phyloP scores from a whole-genome alignment of 495 filamentous ascomycete species.

The Hypoxylon fragiforme region DNA sequence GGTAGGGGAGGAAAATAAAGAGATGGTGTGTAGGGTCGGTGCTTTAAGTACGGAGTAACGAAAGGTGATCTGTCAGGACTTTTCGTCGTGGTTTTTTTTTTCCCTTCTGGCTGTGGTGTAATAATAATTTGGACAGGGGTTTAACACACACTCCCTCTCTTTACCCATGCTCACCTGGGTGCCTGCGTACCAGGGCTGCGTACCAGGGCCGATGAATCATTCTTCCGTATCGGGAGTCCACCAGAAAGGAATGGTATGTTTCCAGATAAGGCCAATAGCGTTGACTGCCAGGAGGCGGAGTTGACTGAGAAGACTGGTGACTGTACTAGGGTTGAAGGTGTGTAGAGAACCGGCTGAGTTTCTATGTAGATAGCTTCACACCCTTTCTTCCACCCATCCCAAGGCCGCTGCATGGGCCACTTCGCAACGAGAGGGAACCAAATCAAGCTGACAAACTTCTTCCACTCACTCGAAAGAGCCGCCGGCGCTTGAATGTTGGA shows the following conservation, averaged over 20 bases:
- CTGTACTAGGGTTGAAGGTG: conserved; percentile 30
- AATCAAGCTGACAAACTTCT: conserved; percentile 13
- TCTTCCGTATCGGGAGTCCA: conserved; percentile 26
- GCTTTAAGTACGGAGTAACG: conserved; percentile 32
- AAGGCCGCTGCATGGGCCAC: conserved; percentile 17
- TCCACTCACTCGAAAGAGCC: conserved; percentile 25
- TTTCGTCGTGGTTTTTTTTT: conserved; percentile 28
- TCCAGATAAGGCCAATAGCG: conserved; percentile 27
- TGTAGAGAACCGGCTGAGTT: background rate
- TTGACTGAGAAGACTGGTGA: conserved; percentile 32
- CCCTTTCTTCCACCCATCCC: conserved; percentile 3
- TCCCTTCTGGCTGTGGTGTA: conserved; percentile 25
- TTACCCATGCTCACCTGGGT: conserved; percentile 24
- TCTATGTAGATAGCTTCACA: conserved; percentile 14
- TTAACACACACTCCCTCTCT: conserved; percentile 6
- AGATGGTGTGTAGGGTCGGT: conserved; percentile 20
- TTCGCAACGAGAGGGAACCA: conserved; percentile 20
- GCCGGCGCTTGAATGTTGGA: too few species aligned
- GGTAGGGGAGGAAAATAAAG: conserved; percentile 12
- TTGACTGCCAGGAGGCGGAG: conserved; percentile 37
- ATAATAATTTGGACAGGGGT: conserved; percentile 27
- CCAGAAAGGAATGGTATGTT: conserved; percentile 40
- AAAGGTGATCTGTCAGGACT: conserved; percentile 33
- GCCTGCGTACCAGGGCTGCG: conserved; percentile 11
- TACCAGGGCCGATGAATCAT: conserved; percentile 33